Conservation (phyloP, 331 rosid species). For the Telfairia occidentalis region DNA sequence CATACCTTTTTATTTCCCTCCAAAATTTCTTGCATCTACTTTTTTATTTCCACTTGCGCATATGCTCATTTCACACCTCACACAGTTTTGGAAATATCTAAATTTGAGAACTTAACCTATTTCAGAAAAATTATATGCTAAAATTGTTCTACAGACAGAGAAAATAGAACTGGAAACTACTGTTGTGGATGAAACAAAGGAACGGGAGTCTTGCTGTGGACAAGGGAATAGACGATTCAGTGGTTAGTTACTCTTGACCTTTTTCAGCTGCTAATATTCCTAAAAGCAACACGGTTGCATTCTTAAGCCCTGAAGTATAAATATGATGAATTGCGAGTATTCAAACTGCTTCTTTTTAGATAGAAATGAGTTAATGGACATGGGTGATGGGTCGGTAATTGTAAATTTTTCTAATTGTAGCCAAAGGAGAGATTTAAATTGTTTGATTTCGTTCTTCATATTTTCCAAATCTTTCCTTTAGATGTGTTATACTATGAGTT, state of each 20-base stretch:
- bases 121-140: not conserved
- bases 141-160: conserved; percentile 55
- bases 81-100: not conserved
- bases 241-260: conserved; percentile 39
- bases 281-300: not conserved
- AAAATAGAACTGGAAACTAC: conserved; percentile 97
- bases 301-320: not conserved
- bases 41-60: not conserved
- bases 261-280: not conserved
- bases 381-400: not conserved
- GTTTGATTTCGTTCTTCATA: not conserved
- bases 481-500: not conserved
- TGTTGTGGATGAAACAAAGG: conserved; percentile 98
- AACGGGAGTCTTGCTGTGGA: conserved; percentile 82
- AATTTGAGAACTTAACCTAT: not conserved
- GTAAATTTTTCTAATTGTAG: not conserved
- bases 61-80: not conserved
- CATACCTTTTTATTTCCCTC: not conserved
- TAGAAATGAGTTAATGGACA: not conserved
- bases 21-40: not conserved
- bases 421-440: not conserved
- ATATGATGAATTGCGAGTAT: not conserved
- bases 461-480: not conserved
- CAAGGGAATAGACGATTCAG: conserved; percentile 87
- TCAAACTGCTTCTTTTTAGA: not conserved